Evolutionary conservation across 2,329 filamentous ascomycete genomes (phyloP).

Genomic region (Metarhizium robertsii): DNA sequence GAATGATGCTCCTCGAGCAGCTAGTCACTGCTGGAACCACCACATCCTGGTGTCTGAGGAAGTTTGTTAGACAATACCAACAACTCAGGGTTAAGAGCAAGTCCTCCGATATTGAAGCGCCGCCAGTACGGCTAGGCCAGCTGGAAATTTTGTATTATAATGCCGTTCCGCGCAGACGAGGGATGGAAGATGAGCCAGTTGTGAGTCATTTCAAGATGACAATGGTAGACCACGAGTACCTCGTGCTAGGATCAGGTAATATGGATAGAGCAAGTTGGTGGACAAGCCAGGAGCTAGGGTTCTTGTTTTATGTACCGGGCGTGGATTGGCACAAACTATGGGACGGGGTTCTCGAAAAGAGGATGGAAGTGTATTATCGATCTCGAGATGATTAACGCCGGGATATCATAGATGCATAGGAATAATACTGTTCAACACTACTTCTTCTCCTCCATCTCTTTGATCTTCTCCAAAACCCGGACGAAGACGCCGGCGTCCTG

Average conservation of each 20-base stretch:
- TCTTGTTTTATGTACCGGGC: constrained; percentile 43
- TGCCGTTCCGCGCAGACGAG: constrained; percentile 21
- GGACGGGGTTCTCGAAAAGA: constrained; percentile 27
- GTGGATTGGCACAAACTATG: constrained; percentile 27
- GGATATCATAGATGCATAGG: not conserved
- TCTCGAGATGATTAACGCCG: not conserved
- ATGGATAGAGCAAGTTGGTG: constrained; percentile 81
- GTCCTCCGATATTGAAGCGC: constrained; percentile 31
- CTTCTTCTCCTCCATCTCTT: constrained; percentile 16
- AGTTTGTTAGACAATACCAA: constrained; percentile 47
- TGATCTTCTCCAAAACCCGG: constrained; percentile 53
- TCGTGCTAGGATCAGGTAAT: constrained; percentile 71
- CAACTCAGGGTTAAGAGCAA: constrained; percentile 13
- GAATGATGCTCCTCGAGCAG: constrained; percentile 72
- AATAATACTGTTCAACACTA: not conserved
- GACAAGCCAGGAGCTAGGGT: constrained; percentile 74
- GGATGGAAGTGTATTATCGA: constrained; percentile 18
- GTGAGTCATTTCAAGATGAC: constrained; percentile 72
- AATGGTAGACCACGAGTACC: constrained; percentile 57
- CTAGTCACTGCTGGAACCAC: constrained; percentile 70
- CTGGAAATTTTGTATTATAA: constrained; percentile 53
- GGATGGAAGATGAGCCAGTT: constrained; percentile 47
- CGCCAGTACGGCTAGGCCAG: constrained; percentile 31
- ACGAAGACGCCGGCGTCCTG: constrained; percentile 58
- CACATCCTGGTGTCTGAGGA: constrained; percentile 54